Base-by-base conservation (phyloP, 2,329 filamentous ascomycete species). In the Colletotrichum sp. region DNA sequence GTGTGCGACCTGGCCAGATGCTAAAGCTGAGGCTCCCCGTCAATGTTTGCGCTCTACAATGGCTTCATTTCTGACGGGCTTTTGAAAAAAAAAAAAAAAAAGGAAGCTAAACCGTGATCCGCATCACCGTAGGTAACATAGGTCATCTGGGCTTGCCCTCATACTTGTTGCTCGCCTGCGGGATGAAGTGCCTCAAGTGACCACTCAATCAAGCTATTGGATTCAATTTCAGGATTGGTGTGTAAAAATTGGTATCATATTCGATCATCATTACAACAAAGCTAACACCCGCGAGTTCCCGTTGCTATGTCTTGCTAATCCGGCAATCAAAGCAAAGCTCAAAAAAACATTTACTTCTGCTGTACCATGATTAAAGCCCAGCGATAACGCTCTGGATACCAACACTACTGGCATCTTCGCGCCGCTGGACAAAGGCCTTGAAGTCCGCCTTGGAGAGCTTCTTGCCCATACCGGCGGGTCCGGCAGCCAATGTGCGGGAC, bases 341-440 rank as follows among this genome's bases (percentile, higher is more conserved):
- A 30, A 30, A 30, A 30, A 32, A 26, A 5, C 26, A 60, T 30
- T 18, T n/a, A 60, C 26, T 30, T 30, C 15, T 60, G 44, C 34
- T 28, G 16, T 18, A 21, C 13, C 63, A 24, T 16, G 13, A 59
- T 75, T 66, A 90, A 78, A 96, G 83, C 67, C 91, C 89, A 80
- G 92, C 93, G 81, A 98, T 87, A 67, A 97, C 94, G 82, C 94
- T 92, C 87, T 98, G 96, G 80, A 98, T 94, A 1, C 95, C 96
- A 26, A 94, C 91, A 78, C 91, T 96, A 77, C 92, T 92, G 32
- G 93, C 94, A 86, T 99, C 96, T 83, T 98, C 96, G 77, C 96
- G 90, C 85, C 92, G 93, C 83, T 95, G 89, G 76, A 99, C 93
- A 89, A 96, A 98, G 3, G 94, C 93, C 86, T 95, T 94, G 83